phyloP scores from a whole-genome alignment of 148 eudicot species.

The Amaranthus hypochondriacus region DNA sequence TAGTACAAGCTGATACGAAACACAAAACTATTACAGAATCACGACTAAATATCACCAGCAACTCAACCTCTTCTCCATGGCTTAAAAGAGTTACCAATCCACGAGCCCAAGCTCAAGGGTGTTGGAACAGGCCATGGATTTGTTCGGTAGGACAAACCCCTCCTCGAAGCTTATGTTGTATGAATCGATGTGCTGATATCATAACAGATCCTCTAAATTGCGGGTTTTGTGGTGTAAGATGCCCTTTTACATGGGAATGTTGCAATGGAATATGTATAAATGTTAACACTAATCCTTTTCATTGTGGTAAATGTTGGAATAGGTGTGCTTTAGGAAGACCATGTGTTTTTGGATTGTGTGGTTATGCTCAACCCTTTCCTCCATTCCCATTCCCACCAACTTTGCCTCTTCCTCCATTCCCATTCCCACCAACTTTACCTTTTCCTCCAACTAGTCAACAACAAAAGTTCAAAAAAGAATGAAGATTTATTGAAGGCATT shows the following conservation, averaged over 20 bases:
- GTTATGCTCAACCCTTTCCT: constrained; percentile 53
- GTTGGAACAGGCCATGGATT: constrained; percentile 67
- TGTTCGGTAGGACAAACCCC: constrained; percentile 40
- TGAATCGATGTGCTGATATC: constrained; percentile 56
- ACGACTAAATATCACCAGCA: constrained; percentile 23
- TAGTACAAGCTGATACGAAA: constrained; percentile 2
- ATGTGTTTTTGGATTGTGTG: constrained; percentile 67
- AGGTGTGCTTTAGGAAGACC: constrained; percentile 41
- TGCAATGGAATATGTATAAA: constrained; percentile 56
- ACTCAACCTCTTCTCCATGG: constrained; percentile 39
- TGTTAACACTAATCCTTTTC: constrained; percentile 40
- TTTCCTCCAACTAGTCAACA: not conserved
- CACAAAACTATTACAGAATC: not conserved
- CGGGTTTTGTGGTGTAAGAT: constrained; percentile 66
- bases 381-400: constrained; percentile 33
- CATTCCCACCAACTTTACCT: not conserved
- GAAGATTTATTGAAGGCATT: not conserved
- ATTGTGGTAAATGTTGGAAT: constrained; percentile 62
- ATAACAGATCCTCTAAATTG: constrained; percentile 51
- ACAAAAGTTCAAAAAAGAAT: not conserved
- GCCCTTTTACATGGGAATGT: constrained; percentile 73
- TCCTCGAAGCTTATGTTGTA: constrained; percentile 45
- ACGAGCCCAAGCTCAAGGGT: constrained; percentile 42
- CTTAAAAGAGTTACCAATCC: constrained; percentile 37
- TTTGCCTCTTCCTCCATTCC: not conserved